Percentiles rank a stretch among this genome's conserved stretches.
phyloP scores from a whole-genome alignment of 2,329 filamentous ascomycete genomes.

The Rutstroemia sydowiana region DNA sequence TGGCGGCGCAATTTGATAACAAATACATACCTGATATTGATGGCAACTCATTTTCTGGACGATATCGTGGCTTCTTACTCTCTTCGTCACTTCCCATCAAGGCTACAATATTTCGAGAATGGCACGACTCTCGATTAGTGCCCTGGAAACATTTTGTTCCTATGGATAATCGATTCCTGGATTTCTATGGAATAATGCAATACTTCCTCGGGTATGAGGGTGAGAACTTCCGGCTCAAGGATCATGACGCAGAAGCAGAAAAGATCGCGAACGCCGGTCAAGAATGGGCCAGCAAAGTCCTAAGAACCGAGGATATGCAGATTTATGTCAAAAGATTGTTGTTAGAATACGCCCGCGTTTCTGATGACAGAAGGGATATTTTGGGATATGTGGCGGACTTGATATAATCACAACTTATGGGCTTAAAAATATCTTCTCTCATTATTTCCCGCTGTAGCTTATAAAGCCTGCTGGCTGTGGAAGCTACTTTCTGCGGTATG shows the following conservation, averaged over 20 bases:
- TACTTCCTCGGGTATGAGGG: slow-evolving; percentile 63
- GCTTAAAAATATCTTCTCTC: too few species aligned
- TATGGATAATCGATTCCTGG: slow-evolving; percentile 67
- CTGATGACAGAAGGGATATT: slow-evolving; percentile 30
- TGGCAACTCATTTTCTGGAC: slow-evolving; percentile 64
- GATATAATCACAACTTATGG: too few species aligned
- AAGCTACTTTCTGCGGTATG: too few species aligned
- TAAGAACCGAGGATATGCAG: slow-evolving; percentile 63
- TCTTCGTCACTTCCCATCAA: slow-evolving; percentile 68
- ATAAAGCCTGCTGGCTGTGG: too few species aligned
- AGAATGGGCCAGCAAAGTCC: slow-evolving; percentile 64
- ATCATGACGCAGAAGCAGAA: slow-evolving; percentile 48
- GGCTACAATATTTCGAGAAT: slow-evolving; percentile 70
- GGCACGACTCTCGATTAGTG: slow-evolving; percentile 68
- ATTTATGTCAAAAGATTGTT: slow-evolving; percentile 58
- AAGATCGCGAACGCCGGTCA: slow-evolving; percentile 59
- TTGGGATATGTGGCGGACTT: slow-evolving; percentile 30
- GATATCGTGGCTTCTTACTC: slow-evolving; percentile 62
- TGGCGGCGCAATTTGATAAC: slow-evolving; percentile 47
- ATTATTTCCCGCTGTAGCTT: too few species aligned
- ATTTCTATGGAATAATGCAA: slow-evolving; percentile 67
- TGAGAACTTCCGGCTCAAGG: slow-evolving; percentile 22
- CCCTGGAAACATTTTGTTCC: slow-evolving; percentile 79
- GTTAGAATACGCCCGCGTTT: slow-evolving; percentile 48
- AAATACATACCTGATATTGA: slow-evolving; percentile 75